Percentiles rank a stretch among this genome's conserved stretches.
Conservation (phyloP, 2,329 filamentous ascomycete species). For the Colletotrichum godetiae region DNA sequence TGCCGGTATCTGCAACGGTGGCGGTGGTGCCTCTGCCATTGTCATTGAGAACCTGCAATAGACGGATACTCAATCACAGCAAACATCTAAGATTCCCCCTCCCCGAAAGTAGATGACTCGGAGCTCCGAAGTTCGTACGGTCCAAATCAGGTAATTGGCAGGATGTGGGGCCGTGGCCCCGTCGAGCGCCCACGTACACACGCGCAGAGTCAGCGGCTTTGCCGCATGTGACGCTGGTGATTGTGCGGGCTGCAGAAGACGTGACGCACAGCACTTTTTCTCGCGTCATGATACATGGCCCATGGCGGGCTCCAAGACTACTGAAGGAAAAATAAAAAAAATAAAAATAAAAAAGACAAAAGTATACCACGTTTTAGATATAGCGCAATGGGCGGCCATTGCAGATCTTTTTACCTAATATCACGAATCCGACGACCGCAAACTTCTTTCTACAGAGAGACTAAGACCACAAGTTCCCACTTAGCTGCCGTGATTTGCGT, state of each 20-base stretch:
- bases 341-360: not conserved
- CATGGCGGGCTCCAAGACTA: not conserved
- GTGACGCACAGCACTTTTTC: not conserved
- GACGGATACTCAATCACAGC: not conserved
- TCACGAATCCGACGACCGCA: conserved; percentile 27
- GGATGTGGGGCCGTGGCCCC: conserved; percentile 4
- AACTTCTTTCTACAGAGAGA: not conserved
- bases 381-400: conserved; percentile 24
- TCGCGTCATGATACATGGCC: not conserved
- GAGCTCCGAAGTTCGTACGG: conserved; percentile 25
- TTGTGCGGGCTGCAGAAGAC: not conserved
- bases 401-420: conserved; percentile 33
- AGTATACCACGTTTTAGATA: conserved; percentile 35
- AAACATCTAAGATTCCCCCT: not conserved
- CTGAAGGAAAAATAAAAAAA: not conserved
- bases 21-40: conserved; percentile 92
- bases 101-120: not conserved
- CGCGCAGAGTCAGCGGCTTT: not conserved
- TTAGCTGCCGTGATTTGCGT: conserved; percentile 15
- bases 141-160: conserved; percentile 5
- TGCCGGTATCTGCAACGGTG: conserved; percentile 97
- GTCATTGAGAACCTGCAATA: conserved; percentile 83
- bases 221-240: not conserved
- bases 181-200: not conserved
- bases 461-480: conserved; percentile 1